Evolutionary conservation across 169 alveolate species (phyloP).

Genomic region (Eimeria necatrix): DNA sequence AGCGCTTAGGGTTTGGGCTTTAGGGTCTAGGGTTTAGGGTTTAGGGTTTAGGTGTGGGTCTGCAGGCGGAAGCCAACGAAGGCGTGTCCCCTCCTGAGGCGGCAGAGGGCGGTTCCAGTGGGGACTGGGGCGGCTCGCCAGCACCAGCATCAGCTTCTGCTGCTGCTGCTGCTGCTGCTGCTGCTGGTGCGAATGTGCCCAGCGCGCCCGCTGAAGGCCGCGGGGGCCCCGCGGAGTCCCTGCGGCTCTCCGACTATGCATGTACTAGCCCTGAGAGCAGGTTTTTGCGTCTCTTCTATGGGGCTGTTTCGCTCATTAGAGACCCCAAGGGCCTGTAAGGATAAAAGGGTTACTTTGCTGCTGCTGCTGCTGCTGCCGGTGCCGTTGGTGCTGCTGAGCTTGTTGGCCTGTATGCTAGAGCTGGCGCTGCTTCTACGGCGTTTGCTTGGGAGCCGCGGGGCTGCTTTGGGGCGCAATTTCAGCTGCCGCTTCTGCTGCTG

Average conservation of each 20-base stretch:
- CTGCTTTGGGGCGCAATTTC: not conserved
- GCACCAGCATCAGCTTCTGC: constrained; percentile 17
- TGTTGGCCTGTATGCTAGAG: not conserved
- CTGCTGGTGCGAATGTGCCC: not conserved
- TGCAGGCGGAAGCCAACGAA: constrained; percentile 65
- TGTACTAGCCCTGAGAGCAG: constrained; percentile 56
- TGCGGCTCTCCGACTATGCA: constrained; percentile 15
- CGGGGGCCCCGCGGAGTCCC: not conserved
- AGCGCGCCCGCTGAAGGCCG: not conserved
- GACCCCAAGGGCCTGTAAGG: constrained; percentile 66
- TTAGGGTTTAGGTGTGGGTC: constrained; percentile 3
- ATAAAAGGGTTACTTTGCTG: not conserved
- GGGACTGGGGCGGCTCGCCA: not conserved
- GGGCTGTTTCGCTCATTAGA: constrained; percentile 60
- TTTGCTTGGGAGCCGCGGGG: not conserved
- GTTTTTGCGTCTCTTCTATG: constrained; percentile 55
- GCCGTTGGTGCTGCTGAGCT: not conserved
- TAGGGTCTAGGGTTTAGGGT: not conserved
- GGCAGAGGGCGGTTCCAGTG: not conserved
- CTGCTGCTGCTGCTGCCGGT: constrained; percentile 33
- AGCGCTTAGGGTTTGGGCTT: not conserved
- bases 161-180: not conserved
- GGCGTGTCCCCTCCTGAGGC: constrained; percentile 54
- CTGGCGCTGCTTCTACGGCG: constrained; percentile 9
- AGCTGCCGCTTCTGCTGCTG: not conserved